A percentile compares a stretch with the other conserved stretches of the same genome.
Evolutionary conservation across 1,284 basidiomycete genomes (phyloP).

Genomic region (Rhodotorula sp.): DNA sequence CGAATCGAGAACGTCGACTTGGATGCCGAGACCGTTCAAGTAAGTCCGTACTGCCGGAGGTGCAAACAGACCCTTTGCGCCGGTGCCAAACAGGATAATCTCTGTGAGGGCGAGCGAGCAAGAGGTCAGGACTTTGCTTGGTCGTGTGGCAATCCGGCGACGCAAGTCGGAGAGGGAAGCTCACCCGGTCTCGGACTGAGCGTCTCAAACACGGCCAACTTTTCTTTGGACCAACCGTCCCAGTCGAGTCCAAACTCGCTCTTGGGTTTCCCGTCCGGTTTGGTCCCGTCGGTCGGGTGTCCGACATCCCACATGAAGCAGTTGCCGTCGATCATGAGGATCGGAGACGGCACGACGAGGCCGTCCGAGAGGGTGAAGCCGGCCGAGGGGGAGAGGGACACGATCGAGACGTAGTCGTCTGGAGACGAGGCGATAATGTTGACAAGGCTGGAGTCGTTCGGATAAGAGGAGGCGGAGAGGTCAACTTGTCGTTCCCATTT

Average conservation of each 20-base stretch:
- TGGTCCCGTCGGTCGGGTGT: slow-evolving; percentile 54
- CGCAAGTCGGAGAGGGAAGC: not conserved
- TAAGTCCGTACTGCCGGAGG: slow-evolving; percentile 68
- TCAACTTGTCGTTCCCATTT: not conserved
- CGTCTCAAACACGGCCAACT: slow-evolving; percentile 76
- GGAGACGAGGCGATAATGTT: slow-evolving; percentile 41
- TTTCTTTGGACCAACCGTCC: slow-evolving; percentile 65
- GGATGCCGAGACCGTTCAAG: slow-evolving; percentile 76
- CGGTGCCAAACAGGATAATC: slow-evolving; percentile 86
- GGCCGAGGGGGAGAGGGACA: slow-evolving; percentile 37
- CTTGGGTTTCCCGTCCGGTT: slow-evolving; percentile 15
- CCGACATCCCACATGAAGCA: slow-evolving; percentile 90
- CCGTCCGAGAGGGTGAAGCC: slow-evolving; percentile 59
- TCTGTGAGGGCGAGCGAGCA: slow-evolving; percentile 56
- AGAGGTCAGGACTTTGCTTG: not conserved
- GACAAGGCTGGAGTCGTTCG: slow-evolving; percentile 32
- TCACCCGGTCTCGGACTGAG: slow-evolving; percentile 81
- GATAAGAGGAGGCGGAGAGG: not conserved
- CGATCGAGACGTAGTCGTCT: slow-evolving; percentile 33
- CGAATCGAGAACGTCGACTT: slow-evolving; percentile 91
- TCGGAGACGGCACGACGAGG: slow-evolving; percentile 70
- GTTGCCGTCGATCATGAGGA: slow-evolving; percentile 79
- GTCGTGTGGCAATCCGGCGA: not conserved
- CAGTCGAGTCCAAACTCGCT: slow-evolving; percentile 41
- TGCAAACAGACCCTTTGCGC: slow-evolving; percentile 66